Base-by-base conservation (phyloP, 441 rosid species). In the Adansonia rubrostipa region DNA sequence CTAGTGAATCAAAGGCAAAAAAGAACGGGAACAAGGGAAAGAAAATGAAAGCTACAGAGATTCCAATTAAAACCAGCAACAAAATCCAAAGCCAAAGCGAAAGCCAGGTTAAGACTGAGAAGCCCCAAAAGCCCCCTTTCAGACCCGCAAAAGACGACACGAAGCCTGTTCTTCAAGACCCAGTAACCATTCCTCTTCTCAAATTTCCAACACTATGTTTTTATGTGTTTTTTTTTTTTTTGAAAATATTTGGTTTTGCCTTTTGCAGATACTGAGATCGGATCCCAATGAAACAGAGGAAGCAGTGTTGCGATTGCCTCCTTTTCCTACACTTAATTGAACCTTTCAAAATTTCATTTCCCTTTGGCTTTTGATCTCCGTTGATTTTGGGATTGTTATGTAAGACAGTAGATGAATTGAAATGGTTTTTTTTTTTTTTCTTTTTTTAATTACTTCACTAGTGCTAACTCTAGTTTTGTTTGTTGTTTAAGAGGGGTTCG, bases 271-370 rank as follows among this genome's bases (percentile, higher is more conserved):
- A 20, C 74, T 88, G 84, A 87, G 97, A 83, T 90, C 96, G 8
- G 95, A 92, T 73, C 98, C 93, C 8, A 87, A 88, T 75, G 96
- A 91, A 84, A 90, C 92, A 0, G 93, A 90, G 83, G 96, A 94
- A 86, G 93, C 96, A 13, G 91, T 92, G 81, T 83, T 94, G 68
- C 85, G 89, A 51, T 80, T 92, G 87, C 96, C 98, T 22, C 82
- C 96, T 74, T 82, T 88, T 62, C 81, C 84, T 22, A 45, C 67
- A 15, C 47, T 57, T 62, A 73, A 48, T 75, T 75, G 84, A 61
- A n/a, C 15, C 5, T n/a, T 15, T 61, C 42, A 51, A 0, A 40
- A 40, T 40, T 40, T 40, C 44, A 40, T 40, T 40, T 28, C 33
- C 33, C 33, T 28, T 28, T 28, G 33, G 33, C 33, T 28, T 28